These are phyloP conservation scores for Cladobotryum protrusum DNA, from an alignment of 2,329 filamentous ascomycete genomes.

Conservation along the genomic window DNA sequence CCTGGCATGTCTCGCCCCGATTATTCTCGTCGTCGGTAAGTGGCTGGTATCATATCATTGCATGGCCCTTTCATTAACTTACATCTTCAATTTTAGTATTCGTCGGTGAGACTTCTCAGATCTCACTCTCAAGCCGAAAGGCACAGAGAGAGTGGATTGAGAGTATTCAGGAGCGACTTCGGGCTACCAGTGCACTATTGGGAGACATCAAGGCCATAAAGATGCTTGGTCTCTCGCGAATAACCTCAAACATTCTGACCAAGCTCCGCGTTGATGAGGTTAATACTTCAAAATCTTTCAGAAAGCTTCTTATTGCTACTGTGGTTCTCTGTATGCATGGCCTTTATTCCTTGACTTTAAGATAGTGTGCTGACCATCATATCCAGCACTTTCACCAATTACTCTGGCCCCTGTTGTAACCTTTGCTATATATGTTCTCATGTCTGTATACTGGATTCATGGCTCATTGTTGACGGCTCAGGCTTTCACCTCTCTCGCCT, in stretches of 20 bases:
- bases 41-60: background rate
- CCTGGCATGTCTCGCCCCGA: constrained; percentile 20
- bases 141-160: constrained; percentile 35
- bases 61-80: background rate
- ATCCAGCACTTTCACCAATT: constrained; percentile 15
- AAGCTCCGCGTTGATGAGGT: constrained; percentile 24
- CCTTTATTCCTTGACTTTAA: background rate
- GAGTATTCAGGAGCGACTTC: constrained; percentile 36
- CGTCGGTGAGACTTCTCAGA: constrained; percentile 14
- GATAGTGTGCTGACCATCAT: constrained; percentile 1
- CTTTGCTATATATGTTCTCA: constrained; percentile 21
- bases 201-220: constrained; percentile 41
- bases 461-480: constrained; percentile 17
- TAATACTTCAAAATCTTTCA: constrained; percentile 21
- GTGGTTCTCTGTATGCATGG: constrained; percentile 16
- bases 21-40: constrained; percentile 17
- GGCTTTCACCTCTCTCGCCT: constrained; percentile 17
- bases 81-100: constrained; percentile 11
- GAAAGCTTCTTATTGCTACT: constrained; percentile 18
- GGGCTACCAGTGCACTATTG: constrained; percentile 34
- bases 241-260: constrained; percentile 21
- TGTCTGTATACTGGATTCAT: constrained; percentile 19
- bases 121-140: constrained; percentile 11
- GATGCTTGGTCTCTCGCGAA: constrained; percentile 31
- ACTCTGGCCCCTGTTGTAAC: constrained; percentile 20